phyloP scores from a whole-genome alignment of 2,329 filamentous ascomycete genomes.

The Clarireedia sp. region DNA sequence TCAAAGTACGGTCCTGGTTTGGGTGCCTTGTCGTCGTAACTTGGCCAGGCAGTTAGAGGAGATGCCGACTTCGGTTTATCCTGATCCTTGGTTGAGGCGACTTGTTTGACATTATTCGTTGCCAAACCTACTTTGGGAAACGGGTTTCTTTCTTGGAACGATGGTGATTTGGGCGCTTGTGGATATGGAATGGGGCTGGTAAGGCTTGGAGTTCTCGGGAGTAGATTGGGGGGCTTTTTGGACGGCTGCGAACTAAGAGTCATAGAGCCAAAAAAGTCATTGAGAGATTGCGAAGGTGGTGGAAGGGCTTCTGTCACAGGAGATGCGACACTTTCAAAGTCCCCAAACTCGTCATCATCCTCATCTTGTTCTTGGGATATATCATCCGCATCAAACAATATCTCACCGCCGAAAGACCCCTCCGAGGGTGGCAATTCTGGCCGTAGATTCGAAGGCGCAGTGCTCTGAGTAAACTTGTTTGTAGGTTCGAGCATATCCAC shows the following conservation, averaged over 20 bases:
- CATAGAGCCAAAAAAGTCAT: slow-evolving; percentile 28
- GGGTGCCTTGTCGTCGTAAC: slow-evolving; percentile 15
- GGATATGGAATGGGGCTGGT: slow-evolving; percentile 34
- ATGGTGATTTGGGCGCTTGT: slow-evolving; percentile 43
- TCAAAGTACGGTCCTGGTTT: slow-evolving; percentile 21
- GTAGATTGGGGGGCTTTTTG: slow-evolving; percentile 30
- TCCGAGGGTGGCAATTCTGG: slow-evolving; percentile 7
- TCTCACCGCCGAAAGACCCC: slow-evolving; percentile 20
- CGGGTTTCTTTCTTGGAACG: slow-evolving; percentile 46
- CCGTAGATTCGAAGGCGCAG: slow-evolving; percentile 1
- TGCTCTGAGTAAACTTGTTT: neutral
- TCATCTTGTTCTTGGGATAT: slow-evolving; percentile 24
- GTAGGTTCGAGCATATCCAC: slow-evolving; percentile 10
- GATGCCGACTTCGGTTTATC: slow-evolving; percentile 28
- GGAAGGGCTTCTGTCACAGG: slow-evolving; percentile 14
- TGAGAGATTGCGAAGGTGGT: slow-evolving; percentile 19
- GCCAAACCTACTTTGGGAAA: slow-evolving; percentile 42
- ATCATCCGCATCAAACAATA: slow-evolving; percentile 34
- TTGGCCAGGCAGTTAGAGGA: slow-evolving; percentile 28
- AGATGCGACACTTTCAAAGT: slow-evolving; percentile 51
- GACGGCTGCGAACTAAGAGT: slow-evolving; percentile 23
- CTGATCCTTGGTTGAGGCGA: slow-evolving; percentile 24
- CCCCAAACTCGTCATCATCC: slow-evolving; percentile 58
- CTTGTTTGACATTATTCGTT: slow-evolving; percentile 31
- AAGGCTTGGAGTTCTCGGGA: slow-evolving; percentile 26